Base-by-base conservation (phyloP, 768 basidiomycete species). In the Leccinum arenicola region DNA sequence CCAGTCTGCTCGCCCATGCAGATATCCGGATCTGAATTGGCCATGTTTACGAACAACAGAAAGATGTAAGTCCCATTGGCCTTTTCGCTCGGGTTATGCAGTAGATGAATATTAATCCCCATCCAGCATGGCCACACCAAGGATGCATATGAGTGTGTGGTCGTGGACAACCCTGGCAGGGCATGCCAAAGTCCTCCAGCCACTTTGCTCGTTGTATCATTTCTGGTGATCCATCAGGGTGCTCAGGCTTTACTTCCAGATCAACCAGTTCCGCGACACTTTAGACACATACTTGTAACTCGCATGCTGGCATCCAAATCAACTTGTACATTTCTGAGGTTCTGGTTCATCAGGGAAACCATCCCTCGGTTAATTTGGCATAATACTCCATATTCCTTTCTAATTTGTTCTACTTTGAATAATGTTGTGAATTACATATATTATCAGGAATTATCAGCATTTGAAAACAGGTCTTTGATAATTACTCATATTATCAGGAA, bases 11-110 rank as follows among this genome's bases (percentile, higher is more conserved):
- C 33, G 96, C 96, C 15, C 91, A 95, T 66, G 91, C 94, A 58
- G 97, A 99, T 66, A 98, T 99, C 63, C 98, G 95, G 95, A 98
- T 98, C 85, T 96, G 98, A 76, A 97, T 99, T 61, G 97, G 97
- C 3, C 97, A 98, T 70, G 96, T 98, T 19, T 94, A 92, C 67
- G 97, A 98, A 74, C 95, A 97, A 70, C 93, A 96, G 74, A 90
- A 94, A 76, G 95, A 98, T 71, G 95, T 95, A 71, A 75, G 84
- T 77, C 7, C 40, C 14, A 10, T 35, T 19, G 15, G 53, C 19
- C 21, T 57, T 50, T 36, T 35, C 40, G 40, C 35, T 58, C 7
- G 1, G 40, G 38, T 64, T 33, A 38, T 48, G 47, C 50, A 58
- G 33, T 59, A 67, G 17, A 56, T 17, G 27, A 15, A 21, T 48